These are phyloP conservation scores for Rhipidocladum racemiflorum DNA, from an alignment of 176 grass and related monocot species.

Conservation along the genomic window DNA sequence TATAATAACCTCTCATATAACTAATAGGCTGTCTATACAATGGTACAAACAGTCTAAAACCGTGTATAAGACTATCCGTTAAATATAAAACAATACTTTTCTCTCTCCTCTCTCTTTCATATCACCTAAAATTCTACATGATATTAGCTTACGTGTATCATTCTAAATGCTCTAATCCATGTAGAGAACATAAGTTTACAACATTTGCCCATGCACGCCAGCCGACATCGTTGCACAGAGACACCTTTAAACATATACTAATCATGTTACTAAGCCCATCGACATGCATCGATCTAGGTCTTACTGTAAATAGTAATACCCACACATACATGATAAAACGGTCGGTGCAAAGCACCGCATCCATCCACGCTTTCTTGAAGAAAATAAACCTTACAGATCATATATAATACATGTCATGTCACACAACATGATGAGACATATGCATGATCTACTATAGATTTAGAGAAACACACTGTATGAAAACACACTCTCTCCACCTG, in stretches of 20 bases:
- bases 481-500: background rate
- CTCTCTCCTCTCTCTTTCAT: too few species aligned
- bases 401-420: background rate
- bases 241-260: background rate
- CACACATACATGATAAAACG: background rate
- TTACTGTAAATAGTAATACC: background rate
- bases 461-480: background rate
- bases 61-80: too few species aligned
- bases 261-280: background rate
- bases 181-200: background rate
- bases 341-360: background rate
- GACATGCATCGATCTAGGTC: background rate
- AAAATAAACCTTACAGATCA: background rate
- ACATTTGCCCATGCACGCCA: background rate
- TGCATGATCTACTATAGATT: background rate
- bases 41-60: too few species aligned
- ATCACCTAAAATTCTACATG: too few species aligned
- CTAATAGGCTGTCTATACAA: too few species aligned
- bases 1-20: too few species aligned
- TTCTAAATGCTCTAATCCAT: too few species aligned
- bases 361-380: background rate
- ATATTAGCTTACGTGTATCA: too few species aligned
- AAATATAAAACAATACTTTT: too few species aligned
- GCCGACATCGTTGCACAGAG: background rate
- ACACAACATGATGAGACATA: background rate